Evolutionary conservation across 1,139 yeast genomes (phyloP), one percentile per base, ranked within the genome.

Genomic region (Lipomyces yarrowii): DNA sequence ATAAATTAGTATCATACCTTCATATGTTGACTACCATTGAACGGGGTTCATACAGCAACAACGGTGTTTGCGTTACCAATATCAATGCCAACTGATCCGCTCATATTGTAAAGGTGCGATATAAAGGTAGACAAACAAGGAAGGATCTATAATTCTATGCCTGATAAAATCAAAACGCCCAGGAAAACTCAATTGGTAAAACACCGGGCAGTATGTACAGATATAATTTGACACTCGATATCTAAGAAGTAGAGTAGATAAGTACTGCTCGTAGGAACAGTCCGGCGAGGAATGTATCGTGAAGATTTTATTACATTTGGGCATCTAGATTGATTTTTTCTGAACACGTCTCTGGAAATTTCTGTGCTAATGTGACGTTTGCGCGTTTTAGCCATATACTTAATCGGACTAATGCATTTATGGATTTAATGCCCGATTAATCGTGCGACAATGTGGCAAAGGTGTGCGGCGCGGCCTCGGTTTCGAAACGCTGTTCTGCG

Each of bases 71-170:
- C 85, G 83, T 92, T 92, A 83, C 99, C 99, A 79, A 94, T 88
- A 87, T 94, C 99, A 81, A 94, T 89, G 84, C 99, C 99, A 77
- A 94, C 91, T 81, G 98, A 98, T 79, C 91, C 87, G 79, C 91
- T 87, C 90, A 88, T 67, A 6, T 11, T 63, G 42, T 10, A 35
- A 13, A 18, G 13, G 26, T 48, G 3, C 30, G 55, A 23, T 42
- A n/a, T 42, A 7, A 15, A 23, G 48, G 6, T n/a, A 10, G 10
- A 42, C n/a, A 42, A 39, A 5, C n/a, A 42, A 42, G 18, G 8
- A 5, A 10, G 48, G 48, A 42, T 42, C 48, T 42, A 42, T 42
- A 21, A 42, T n/a, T 42, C 48, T 42, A 42, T n/a, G 48, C 21
- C 21, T 8, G 48, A 42, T 3, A 18, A 42, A 42, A 18, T 18